Conservation (phyloP, 2,329 filamentous ascomycete genomes). For the Sclerotinia spermophila region DNA sequence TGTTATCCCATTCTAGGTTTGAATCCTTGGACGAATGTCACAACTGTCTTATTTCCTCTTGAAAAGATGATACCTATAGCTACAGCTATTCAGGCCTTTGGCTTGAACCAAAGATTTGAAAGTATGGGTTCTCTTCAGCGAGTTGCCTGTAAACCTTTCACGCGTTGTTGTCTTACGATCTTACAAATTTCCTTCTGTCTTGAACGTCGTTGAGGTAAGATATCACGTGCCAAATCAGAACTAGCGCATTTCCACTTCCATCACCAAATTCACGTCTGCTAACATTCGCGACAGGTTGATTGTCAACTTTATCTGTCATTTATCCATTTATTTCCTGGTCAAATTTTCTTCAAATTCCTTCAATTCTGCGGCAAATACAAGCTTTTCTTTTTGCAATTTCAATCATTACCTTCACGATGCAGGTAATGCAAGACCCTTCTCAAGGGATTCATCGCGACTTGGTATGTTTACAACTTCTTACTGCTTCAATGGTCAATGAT, state of each 20-base stretch:
- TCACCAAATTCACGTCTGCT: slow-evolving; percentile 3
- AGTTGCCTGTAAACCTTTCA: not conserved
- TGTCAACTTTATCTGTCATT: not conserved
- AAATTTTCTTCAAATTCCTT: not conserved
- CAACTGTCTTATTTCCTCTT: not conserved
- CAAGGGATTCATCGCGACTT: slow-evolving; percentile 44
- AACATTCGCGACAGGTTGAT: slow-evolving; percentile 9
- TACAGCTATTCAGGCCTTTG: not conserved
- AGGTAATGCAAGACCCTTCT: slow-evolving; percentile 43
- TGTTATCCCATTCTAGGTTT: not conserved
- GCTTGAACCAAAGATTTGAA: not conserved
- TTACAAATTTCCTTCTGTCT: not conserved
- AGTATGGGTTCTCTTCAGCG: not conserved
- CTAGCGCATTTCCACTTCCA: slow-evolving; percentile 5
- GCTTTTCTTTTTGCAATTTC: not conserved
- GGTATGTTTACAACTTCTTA: slow-evolving; percentile 37
- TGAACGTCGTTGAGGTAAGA: not conserved
- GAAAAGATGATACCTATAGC: not conserved
- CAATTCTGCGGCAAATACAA: not conserved
- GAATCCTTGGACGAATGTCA: not conserved
- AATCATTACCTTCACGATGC: slow-evolving; percentile 15
- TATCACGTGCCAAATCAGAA: not conserved
- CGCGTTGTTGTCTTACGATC: not conserved
- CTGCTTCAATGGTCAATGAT: slow-evolving; percentile 4
- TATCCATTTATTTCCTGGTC: not conserved